A percentile compares a stretch with the other conserved stretches of the same genome.
Evolutionary conservation across 306 rosid genomes (phyloP).

Genomic region (Inga leiocalycina): DNA sequence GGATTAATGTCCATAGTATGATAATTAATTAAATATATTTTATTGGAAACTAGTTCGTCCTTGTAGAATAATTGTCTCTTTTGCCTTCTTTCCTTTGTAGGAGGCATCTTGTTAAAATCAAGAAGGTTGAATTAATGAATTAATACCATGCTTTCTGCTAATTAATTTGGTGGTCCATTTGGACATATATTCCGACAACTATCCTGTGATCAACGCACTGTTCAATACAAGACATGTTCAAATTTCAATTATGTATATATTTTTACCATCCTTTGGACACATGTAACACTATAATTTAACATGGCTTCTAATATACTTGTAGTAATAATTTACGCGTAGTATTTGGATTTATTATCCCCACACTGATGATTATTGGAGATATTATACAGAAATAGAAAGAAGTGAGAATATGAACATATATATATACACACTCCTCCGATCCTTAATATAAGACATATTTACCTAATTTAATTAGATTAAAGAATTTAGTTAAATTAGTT

Average conservation of each 20-base stretch:
- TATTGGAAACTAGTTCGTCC: background rate
- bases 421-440: too few species aligned
- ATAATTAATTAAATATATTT: background rate
- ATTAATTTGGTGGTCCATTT: background rate
- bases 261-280: background rate
- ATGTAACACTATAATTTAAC: background rate
- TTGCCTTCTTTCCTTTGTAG: background rate
- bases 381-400: too few species aligned
- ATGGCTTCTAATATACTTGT: background rate
- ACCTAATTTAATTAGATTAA: too few species aligned
- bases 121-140: background rate
- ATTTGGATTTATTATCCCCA: background rate
- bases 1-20: background rate
- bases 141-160: background rate
- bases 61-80: background rate
- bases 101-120: constrained; percentile 4
- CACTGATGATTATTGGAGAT: background rate
- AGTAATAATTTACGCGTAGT: background rate
- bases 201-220: background rate
- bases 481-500: too few species aligned
- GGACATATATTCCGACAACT: constrained; percentile 3
- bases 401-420: too few species aligned
- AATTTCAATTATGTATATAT: background rate
- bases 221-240: background rate
- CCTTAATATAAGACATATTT: too few species aligned